phyloP scores from a whole-genome alignment of 2,329 filamentous ascomycete species.

The Drechslerella dactyloides region DNA sequence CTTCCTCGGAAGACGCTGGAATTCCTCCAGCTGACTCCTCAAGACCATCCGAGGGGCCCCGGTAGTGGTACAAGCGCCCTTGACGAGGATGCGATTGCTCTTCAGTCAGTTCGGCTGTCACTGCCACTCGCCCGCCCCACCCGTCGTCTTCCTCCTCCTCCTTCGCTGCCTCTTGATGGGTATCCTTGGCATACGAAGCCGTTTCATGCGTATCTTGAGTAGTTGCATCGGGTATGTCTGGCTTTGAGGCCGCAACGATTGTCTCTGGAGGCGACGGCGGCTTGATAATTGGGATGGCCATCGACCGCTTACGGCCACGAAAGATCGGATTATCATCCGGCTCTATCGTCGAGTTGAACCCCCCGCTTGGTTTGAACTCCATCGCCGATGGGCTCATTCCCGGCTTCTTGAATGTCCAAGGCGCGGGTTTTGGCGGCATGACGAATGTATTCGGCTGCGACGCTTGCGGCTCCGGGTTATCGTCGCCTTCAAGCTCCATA shows the following conservation, averaged over 20 bases:
- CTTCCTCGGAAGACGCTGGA: not conserved
- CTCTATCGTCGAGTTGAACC: constrained; percentile 8
- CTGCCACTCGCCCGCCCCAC: constrained; percentile 5
- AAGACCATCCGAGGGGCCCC: not conserved
- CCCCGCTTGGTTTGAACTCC: constrained; percentile 16
- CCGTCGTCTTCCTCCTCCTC: constrained; percentile 4
- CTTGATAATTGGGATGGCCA: constrained; percentile 43
- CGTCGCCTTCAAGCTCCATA: constrained; percentile 23
- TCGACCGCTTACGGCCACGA: constrained; percentile 26
- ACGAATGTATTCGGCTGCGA: constrained; percentile 7
- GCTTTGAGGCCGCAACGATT: constrained; percentile 11
- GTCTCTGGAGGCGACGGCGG: constrained; percentile 15
- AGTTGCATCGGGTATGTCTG: constrained; percentile 1
- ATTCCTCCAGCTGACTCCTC: not conserved
- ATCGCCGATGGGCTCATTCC: constrained; percentile 30
- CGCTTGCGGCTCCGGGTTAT: constrained; percentile 20
- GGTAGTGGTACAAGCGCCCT: too few relatives aligned
- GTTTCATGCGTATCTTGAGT: not conserved
- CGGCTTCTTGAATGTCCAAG: not conserved
- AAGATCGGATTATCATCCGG: constrained; percentile 24
- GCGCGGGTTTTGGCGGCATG: constrained; percentile 18
- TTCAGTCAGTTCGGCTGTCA: constrained; percentile 1
- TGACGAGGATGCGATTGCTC: not conserved
- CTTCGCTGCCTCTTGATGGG: not conserved
- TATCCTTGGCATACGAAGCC: not conserved